These are phyloP conservation scores for Saturnispora zaruensis DNA, from an alignment of 805 yeast species.

Conservation along the genomic window DNA sequence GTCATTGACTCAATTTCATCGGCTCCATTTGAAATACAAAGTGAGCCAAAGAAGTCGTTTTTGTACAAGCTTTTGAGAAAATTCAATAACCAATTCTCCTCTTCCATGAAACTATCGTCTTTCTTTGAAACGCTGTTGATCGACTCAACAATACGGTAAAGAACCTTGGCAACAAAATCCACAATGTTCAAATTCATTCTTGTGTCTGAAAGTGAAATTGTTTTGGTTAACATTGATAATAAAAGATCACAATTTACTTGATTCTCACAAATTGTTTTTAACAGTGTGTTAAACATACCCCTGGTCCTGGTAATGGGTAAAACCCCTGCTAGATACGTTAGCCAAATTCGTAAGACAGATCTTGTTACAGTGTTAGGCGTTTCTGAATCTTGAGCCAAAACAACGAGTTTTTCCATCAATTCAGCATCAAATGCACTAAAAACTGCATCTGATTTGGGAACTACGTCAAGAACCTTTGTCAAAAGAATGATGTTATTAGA, in stretches of 20 bases:
- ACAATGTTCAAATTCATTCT: constrained; percentile 37
- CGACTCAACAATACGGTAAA: constrained; percentile 35
- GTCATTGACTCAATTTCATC: constrained; percentile 16
- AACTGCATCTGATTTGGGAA: constrained; percentile 29
- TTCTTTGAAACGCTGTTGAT: constrained; percentile 2
- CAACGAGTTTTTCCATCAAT: constrained; percentile 20
- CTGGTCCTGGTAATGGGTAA: constrained; percentile 29
- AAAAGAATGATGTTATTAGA: constrained; percentile 46
- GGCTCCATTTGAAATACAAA: constrained; percentile 21
- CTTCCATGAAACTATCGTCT: constrained; percentile 16
- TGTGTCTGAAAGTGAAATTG: constrained; percentile 35
- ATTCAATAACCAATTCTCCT: constrained; percentile 20
- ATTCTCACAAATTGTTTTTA: constrained; percentile 14
- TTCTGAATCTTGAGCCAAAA: constrained; percentile 14
- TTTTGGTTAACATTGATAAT: constrained; percentile 35
- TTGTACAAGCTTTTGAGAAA: constrained; percentile 10
- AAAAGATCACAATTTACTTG: constrained; percentile 15
- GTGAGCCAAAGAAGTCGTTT: constrained; percentile 14
- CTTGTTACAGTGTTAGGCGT: constrained; percentile 13
- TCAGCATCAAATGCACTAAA: constrained; percentile 17
- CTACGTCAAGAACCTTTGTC: constrained; percentile 42
- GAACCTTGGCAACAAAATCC: constrained; percentile 37
- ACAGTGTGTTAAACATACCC: constrained; percentile 25
- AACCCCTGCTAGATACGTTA: constrained; percentile 35
- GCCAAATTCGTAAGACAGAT: constrained; percentile 23